Percentiles rank a stretch among this genome's conserved stretches.
phyloP scores from a whole-genome alignment of 805 yeast species.

The Starmerella floris region DNA sequence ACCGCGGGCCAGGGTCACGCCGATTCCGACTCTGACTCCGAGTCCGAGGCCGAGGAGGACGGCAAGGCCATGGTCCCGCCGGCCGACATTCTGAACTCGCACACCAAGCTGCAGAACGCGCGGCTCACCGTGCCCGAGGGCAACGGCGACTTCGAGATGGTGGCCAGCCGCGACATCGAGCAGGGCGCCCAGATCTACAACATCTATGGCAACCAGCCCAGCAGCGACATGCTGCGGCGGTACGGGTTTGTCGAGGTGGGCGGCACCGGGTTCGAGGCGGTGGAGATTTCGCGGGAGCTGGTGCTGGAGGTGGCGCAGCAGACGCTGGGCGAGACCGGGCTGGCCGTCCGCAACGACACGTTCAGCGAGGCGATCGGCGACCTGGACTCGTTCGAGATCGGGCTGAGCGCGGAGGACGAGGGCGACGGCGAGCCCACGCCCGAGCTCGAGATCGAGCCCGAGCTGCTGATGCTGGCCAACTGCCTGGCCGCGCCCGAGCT shows the following conservation, averaged over 20 bases:
- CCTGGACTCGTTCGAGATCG: conserved; percentile 12
- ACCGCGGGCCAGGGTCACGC: conserved; percentile 22
- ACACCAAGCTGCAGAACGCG: conserved; percentile 65
- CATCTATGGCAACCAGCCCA: conserved; percentile 69
- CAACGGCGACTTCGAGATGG: conserved; percentile 45
- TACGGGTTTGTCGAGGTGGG: conserved; percentile 78
- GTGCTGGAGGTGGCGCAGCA: conserved; percentile 1
- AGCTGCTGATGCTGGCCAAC: conserved; percentile 11
- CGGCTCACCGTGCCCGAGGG: conserved; percentile 39
- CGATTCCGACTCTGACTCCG: conserved; percentile 27
- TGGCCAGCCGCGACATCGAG: conserved; percentile 45
- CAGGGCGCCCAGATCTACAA: conserved; percentile 69
- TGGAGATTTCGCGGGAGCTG: conserved; percentile 38
- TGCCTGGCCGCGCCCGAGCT: conserved; percentile 9
- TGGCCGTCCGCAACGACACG: conserved; percentile 5
- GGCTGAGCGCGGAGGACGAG: conserved; percentile 11
- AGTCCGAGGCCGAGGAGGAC: conserved; percentile 26
- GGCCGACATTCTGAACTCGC: conserved; percentile 84
- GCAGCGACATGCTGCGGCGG: conserved; percentile 75
- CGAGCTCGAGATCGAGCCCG: conserved; percentile 16
- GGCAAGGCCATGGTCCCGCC: conserved; percentile 82
- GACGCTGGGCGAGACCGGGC: background rate
- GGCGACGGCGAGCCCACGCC: conserved; percentile 8
- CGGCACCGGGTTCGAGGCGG: conserved; percentile 68
- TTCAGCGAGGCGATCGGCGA: conserved; percentile 8